These are phyloP conservation scores for Lobosporangium transversale DNA, from an alignment of 192 early-diverging fungal species.

Conservation along the genomic window DNA sequence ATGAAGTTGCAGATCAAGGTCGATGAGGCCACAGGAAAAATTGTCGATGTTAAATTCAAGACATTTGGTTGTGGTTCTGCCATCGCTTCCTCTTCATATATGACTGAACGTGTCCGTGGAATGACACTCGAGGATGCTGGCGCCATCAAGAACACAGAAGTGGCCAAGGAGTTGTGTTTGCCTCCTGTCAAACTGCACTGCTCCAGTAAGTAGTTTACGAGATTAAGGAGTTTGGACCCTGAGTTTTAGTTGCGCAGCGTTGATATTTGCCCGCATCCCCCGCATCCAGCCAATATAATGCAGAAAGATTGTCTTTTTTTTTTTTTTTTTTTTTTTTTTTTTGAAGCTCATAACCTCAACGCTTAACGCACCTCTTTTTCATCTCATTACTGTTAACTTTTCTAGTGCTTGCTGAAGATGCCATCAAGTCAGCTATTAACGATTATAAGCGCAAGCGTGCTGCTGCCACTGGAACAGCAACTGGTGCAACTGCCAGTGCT, in stretches of 20 bases:
- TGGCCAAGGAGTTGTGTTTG: slow-evolving; percentile 93
- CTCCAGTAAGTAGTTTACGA: slow-evolving; percentile 90
- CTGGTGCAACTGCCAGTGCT: too few species aligned
- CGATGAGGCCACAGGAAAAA: slow-evolving; percentile 89
- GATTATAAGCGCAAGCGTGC: slow-evolving; percentile 91
- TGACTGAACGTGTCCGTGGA: slow-evolving; percentile 95
- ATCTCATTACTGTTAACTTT: too few species aligned
- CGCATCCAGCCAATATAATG: too few species aligned
- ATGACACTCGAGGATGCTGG: slow-evolving; percentile 91
- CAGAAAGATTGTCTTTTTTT: slow-evolving; percentile 5
- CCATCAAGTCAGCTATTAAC: slow-evolving; percentile 98
- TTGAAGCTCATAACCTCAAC: too few species aligned
- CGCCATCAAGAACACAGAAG: slow-evolving; percentile 96
- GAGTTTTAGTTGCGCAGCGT: slow-evolving; percentile 6
- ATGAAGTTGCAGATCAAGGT: slow-evolving; percentile 98
- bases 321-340: slow-evolving; percentile 12
- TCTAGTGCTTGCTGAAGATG: slow-evolving; percentile 97
- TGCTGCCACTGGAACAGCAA: slow-evolving; percentile 20
- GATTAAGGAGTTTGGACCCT: too few species aligned
- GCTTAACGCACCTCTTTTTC: slow-evolving; percentile 1
- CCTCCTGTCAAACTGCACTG: slow-evolving; percentile 99
- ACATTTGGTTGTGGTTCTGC: slow-evolving; percentile 98
- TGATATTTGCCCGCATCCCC: neutral
- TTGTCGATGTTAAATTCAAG: slow-evolving; percentile 97
- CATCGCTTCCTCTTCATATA: slow-evolving; percentile 91